Evolutionary conservation across 495 filamentous ascomycete genomes (phyloP), one percentile per base, ranked within the genome.

Genomic region (Pyrenopolyporus hunteri): DNA sequence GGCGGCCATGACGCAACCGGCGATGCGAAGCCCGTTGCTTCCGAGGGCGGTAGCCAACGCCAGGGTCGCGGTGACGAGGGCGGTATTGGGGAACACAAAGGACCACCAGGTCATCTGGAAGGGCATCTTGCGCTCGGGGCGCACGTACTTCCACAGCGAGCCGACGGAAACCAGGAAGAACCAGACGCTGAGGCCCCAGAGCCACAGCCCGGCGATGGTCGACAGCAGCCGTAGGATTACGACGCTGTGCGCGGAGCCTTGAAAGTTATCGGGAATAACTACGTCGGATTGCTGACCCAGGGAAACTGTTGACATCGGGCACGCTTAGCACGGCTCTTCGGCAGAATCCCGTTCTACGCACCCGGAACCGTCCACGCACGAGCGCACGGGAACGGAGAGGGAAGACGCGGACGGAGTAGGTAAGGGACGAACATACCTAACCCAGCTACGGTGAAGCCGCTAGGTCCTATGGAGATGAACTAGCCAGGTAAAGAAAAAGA

Each of bases 41-140:
- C 81, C 75, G 28, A 93, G 85, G 1, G 85, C 85, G 26, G 79
- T 79, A 2, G 83, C 87, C n/a, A 93, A 75, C 2, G 86, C 85
- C 61, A 89, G 86, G 0, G 89, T 93, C 0, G 89, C 87, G 0
- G 87, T 89, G 26, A 88, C 78, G 48, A 92, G 70, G 0, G 89
- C 87, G 5, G 90, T 93, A 61, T 96, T 93, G 2, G 91, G 91
- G 67, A 96, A 96, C 0, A 96, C 80, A 68, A 93, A 96, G 0
- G 87, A 89, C 71, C 85, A 94, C 89, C 90, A 96, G 2, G 85
- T 90, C 90, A 96, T 93, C 19, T 88, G 86, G 67, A 93, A 96
- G 9, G 80, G 79, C 76, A 92, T 85, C 32, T 83, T 84, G 31
- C 73, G 69, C 35, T 70, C 68, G 23, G 72, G 81, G 4, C 75